Conservation (phyloP, 2,329 filamentous ascomycete species). For the Phialocephala subalpina region DNA sequence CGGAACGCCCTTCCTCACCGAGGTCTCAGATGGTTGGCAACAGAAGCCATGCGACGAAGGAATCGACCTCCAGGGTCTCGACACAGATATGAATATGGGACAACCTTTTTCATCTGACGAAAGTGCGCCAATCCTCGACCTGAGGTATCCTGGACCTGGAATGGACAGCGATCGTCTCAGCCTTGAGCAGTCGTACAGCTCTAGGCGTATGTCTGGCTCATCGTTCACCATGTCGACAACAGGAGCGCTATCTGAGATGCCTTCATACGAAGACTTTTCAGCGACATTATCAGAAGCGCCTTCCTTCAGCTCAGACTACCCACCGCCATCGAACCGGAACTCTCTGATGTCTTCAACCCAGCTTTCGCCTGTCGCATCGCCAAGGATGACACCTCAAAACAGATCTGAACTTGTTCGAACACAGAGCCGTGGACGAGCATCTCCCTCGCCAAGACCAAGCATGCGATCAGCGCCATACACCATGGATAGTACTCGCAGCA, state of each 20-base stretch:
- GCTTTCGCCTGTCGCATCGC: slow-evolving; percentile 76
- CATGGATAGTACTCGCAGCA: slow-evolving; percentile 70
- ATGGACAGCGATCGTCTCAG: slow-evolving; percentile 59
- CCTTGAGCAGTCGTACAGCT: slow-evolving; percentile 61
- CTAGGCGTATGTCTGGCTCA: slow-evolving; percentile 74
- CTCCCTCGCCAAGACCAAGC: slow-evolving; percentile 73
- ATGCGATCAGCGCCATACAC: slow-evolving; percentile 76
- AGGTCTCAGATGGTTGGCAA: slow-evolving; percentile 54
- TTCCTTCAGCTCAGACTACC: slow-evolving; percentile 72
- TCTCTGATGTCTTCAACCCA: slow-evolving; percentile 76
- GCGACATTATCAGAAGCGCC: slow-evolving; percentile 71
- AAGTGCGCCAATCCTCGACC: slow-evolving; percentile 67
- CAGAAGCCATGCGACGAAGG: slow-evolving; percentile 65
- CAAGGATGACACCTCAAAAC: slow-evolving; percentile 68
- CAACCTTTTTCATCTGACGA: slow-evolving; percentile 71
- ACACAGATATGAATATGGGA: slow-evolving; percentile 66
- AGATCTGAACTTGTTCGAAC: slow-evolving; percentile 68
- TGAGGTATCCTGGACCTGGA: slow-evolving; percentile 58
- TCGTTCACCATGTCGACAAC: slow-evolving; percentile 77
- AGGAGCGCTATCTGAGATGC: slow-evolving; percentile 70
- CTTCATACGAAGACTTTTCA: slow-evolving; percentile 76
- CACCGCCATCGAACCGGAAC: slow-evolving; percentile 70
- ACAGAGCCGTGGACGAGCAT: slow-evolving; percentile 74
- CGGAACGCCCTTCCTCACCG: slow-evolving; percentile 35
- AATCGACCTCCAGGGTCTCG: slow-evolving; percentile 62